Base-by-base conservation (phyloP, 352 stramenopile genomes). In the Globisporangium cederbergense region DNA sequence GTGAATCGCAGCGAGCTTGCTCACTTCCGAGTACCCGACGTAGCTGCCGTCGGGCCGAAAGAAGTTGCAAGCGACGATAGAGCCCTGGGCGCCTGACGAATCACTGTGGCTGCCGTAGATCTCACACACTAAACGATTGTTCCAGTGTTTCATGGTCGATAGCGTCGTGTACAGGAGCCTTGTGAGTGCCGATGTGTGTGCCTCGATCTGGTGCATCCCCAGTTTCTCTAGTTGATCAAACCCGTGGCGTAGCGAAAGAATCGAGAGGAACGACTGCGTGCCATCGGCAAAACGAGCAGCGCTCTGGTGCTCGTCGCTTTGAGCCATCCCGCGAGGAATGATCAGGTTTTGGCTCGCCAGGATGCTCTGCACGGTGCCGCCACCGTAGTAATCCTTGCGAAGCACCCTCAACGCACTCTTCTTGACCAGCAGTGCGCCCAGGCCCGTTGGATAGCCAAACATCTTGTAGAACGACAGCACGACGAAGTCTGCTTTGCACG, bases 401-500 rank as follows among this genome's bases (percentile, higher is more conserved):
- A 94, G 71, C 20, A 71, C 60, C 5, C 62, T 65, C 18, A 88
- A 20, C 0, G 70, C 72, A 13, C 32, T 56, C 57, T 76, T 85
- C 28, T 75, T 66, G 11, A 89, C 73, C 0, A 94, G 34, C n/a
- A 94, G 55, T 0, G 81, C 83, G 2, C 85, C 85, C 22, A 90
- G 58, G 0, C 85, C 85, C 0, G 83, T 90, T 0, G 85, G 85
- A 49, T 88, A 92, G 7, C 86, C 86, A 54, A 92, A 90, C 49
- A 94, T 71, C 58, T 92, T 94, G 76, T 94, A 94, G 51, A 94
- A 94, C n/a, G 81, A 92, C 32, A 92, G 46, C 34, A 76, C 73
- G 0, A 91, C 77, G 38, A 94, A 92, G 62, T 94, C 86, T 0
- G 82, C 77, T 20, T 69, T 67, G 47, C 71, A 54, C 20, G 11